phyloP scores from a whole-genome alignment of 768 basidiomycete species.

The Pleurotus platypus region DNA sequence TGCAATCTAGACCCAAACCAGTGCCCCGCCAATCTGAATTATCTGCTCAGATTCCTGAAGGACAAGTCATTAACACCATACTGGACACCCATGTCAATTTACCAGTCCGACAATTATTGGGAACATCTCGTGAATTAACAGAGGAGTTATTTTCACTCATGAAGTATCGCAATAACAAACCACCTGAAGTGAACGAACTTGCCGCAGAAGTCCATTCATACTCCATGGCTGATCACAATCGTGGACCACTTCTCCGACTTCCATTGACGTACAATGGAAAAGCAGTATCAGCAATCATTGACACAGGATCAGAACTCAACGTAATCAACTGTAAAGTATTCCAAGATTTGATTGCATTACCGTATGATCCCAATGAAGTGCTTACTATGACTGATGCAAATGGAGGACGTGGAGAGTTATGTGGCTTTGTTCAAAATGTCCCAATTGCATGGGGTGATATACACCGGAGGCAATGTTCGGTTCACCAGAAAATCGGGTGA shows the following conservation, averaged over 20 bases:
- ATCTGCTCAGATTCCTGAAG: neutral
- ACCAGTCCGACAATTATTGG: neutral
- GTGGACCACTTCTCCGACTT: conserved; percentile 9
- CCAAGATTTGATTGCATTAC: neutral
- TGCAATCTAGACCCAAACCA: too few species aligned
- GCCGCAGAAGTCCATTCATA: too few species aligned
- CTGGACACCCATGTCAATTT: conserved; percentile 2
- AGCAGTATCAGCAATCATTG: conserved; percentile 18
- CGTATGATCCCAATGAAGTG: conserved; percentile 11
- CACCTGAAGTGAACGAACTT: too few species aligned
- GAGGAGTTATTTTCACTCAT: neutral
- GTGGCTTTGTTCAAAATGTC: conserved; percentile 17
- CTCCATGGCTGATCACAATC: neutral
- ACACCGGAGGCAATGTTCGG: too few species aligned
- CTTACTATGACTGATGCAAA: conserved; percentile 24
- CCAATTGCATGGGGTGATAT: conserved; percentile 16
- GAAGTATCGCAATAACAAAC: neutral
- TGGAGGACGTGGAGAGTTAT: conserved; percentile 17
- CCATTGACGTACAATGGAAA: conserved; percentile 9
- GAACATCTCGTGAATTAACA: neutral
- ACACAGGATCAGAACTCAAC: conserved; percentile 24
- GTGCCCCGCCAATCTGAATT: conserved; percentile 1
- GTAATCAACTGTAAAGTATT: conserved; percentile 13
- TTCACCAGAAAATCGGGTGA: too few species aligned
- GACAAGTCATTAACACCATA: conserved; percentile 1